Percentiles rank a stretch among this genome's conserved stretches.
These are phyloP conservation scores for Myriosclerotinia duriaeana DNA, from an alignment of 2,329 filamentous ascomycete genomes.

Conservation along the genomic window DNA sequence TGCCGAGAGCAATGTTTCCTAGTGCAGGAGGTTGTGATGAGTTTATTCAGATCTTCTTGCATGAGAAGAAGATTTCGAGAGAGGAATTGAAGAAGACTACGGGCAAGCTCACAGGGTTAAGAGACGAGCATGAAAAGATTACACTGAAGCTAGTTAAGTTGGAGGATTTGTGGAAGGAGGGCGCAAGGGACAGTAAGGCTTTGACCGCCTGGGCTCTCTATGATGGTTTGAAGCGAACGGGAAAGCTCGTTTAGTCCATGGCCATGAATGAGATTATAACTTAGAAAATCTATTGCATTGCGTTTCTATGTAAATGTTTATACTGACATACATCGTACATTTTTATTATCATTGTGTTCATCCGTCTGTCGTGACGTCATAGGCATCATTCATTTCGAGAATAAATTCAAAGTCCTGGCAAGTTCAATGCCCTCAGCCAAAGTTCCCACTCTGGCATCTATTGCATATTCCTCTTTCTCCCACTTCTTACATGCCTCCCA, in stretches of 20 bases:
- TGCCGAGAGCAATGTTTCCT: constrained; percentile 55
- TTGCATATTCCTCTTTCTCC: constrained; percentile 45
- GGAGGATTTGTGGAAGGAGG: constrained; percentile 57
- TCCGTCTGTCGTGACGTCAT: not conserved
- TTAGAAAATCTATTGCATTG: constrained; percentile 1
- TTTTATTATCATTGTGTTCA: not conserved
- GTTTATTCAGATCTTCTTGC: constrained; percentile 57
- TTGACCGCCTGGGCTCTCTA: constrained; percentile 59
- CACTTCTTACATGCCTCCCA: constrained; percentile 48
- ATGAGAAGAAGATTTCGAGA: constrained; percentile 53
- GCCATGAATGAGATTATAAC: not conserved
- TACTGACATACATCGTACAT: not conserved
- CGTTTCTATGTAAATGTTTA: not conserved
- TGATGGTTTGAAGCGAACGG: constrained; percentile 51
- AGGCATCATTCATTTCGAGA: not conserved
- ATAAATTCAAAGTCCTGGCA: constrained; percentile 42
- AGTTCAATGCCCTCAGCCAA: constrained; percentile 45
- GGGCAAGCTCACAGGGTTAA: constrained; percentile 57
- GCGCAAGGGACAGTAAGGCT: constrained; percentile 58
- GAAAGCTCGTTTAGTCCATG: constrained; percentile 27
- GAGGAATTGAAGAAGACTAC: constrained; percentile 54
- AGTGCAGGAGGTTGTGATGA: constrained; percentile 62
- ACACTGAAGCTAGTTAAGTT: constrained; percentile 59
- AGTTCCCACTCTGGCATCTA: constrained; percentile 44
- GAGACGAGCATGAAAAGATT: constrained; percentile 61